Conservation (phyloP, 2,329 filamentous ascomycete species). For the Aspergillus texensis region DNA sequence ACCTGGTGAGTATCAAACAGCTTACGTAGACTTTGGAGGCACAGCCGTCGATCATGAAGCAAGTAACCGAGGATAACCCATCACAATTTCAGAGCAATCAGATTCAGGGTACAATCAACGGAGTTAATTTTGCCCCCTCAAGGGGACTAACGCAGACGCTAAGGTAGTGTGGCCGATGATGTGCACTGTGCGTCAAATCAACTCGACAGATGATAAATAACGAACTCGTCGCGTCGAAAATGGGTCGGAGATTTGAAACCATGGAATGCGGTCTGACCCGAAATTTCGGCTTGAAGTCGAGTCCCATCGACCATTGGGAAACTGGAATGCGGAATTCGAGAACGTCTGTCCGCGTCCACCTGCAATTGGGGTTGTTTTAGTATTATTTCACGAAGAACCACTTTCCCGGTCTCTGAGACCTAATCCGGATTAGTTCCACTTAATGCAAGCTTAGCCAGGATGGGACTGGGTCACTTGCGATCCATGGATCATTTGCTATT, state of each 20-base stretch:
- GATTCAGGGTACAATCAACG: neutral
- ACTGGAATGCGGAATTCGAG: neutral
- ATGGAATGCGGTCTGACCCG: slow-evolving; percentile 6
- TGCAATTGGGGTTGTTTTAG: slow-evolving; percentile 5
- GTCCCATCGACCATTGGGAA: neutral
- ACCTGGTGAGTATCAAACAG: neutral
- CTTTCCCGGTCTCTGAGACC: neutral
- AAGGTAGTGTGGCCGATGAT: slow-evolving; percentile 14
- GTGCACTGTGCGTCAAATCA: slow-evolving; percentile 17
- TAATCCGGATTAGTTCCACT: neutral
- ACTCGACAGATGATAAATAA: slow-evolving; percentile 11
- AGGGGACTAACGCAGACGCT: slow-evolving; percentile 9
- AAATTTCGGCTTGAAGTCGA: neutral
- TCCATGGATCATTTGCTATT: neutral
- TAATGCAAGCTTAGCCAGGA: slow-evolving; percentile 4
- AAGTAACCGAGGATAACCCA: neutral
- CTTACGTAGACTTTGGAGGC: slow-evolving; percentile 1
- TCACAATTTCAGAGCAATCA: slow-evolving; percentile 1
- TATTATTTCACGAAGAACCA: neutral
- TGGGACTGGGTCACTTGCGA: neutral
- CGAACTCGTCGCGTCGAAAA: slow-evolving; percentile 1
- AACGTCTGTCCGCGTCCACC: neutral
- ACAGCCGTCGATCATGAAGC: neutral
- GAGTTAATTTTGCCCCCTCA: neutral
- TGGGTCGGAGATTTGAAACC: slow-evolving; percentile 2